Base-by-base conservation (phyloP, 176 grass and related monocot species). In the Oryza officinalis region DNA sequence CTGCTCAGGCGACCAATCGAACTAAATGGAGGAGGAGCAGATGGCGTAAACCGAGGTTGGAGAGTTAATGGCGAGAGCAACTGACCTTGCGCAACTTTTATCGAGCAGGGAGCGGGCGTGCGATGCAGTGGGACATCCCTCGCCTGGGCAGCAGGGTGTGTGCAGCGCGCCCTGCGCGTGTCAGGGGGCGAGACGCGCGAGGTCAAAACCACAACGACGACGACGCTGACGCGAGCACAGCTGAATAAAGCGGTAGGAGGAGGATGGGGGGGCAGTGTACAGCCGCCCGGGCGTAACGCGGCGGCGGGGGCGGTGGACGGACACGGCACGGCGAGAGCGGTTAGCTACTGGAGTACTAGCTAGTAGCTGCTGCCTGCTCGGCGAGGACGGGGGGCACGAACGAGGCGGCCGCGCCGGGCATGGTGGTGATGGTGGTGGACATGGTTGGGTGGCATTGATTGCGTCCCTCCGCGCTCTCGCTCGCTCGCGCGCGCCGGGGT, bases 391-490 rank as follows among this genome's bases (percentile, higher is more conserved):
- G 60, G 47, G 72, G 23, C 20, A 77, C 2, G 82, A 50, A 70
- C 71, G 82, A 47, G 71, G 65, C 63, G 38, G 52, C 52, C 61
- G 71, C 13, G 23, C 45, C 26, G 3, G 43, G 8, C 26, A 44
- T 59, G 4, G 33, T 8, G 37, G 37, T 40, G 33, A 35, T 35
- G 33, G 33, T 8, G 35, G 35, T 8, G 32, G 32, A 33, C 32
- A 33, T 33, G 35, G 85, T 67, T 67, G 4, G 80, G 40, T 74
- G 66, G 73, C 83, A 73, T 78, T 90, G 10, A 91, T 65, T 84
- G 65, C 65, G 84, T 50, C 38, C 38, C 6, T 37, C 35, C 35
- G 35, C 35, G 35, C 35, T 37, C 35, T 10, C 40, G 40, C 37
- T 35, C 66, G 47, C 49, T 44, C 15, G 32, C 86, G 80, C 15